These are phyloP conservation scores for Pseudomicrostroma phylloplanum DNA, from an alignment of 1,284 basidiomycete species.

Conservation along the genomic window DNA sequence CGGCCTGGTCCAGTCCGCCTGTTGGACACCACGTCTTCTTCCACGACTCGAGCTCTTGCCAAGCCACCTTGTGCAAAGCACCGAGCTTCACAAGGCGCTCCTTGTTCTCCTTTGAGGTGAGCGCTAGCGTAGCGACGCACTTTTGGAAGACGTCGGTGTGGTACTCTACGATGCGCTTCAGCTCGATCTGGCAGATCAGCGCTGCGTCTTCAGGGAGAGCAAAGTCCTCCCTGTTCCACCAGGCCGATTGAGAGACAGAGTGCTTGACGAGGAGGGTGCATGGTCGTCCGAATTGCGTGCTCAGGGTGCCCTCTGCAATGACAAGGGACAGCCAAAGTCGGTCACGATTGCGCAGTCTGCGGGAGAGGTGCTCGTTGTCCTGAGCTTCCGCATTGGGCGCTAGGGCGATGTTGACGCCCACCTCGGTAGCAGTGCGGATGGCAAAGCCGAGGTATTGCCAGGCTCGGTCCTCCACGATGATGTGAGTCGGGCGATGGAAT, in stretches of 20 bases:
- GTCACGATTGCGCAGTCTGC: slow-evolving; percentile 33
- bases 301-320: slow-evolving; percentile 36
- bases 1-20: slow-evolving; percentile 5
- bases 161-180: slow-evolving; percentile 30
- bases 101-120: not conserved
- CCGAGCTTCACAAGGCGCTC: not conserved
- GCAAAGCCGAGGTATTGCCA: slow-evolving; percentile 44
- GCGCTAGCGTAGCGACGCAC: slow-evolving; percentile 12
- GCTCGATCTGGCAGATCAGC: slow-evolving; percentile 34
- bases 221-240: slow-evolving; percentile 41
- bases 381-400: slow-evolving; percentile 16
- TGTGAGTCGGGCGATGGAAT: slow-evolving; percentile 34
- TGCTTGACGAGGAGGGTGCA: slow-evolving; percentile 36
- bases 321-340: slow-evolving; percentile 40
- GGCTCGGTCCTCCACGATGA: slow-evolving; percentile 38
- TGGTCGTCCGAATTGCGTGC: slow-evolving; percentile 36
- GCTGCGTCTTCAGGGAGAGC: slow-evolving; percentile 36
- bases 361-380: slow-evolving; percentile 32
- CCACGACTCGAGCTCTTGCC: slow-evolving; percentile 35
- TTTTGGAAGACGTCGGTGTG: slow-evolving; percentile 31
- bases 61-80: not conserved
- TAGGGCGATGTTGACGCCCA: slow-evolving; percentile 36
- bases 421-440: slow-evolving; percentile 40
- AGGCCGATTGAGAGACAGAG: slow-evolving; percentile 29
- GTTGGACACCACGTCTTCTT: slow-evolving; percentile 38